phyloP scores from a whole-genome alignment of 176 grass and related monocot species.

The Eleusine indica region DNA sequence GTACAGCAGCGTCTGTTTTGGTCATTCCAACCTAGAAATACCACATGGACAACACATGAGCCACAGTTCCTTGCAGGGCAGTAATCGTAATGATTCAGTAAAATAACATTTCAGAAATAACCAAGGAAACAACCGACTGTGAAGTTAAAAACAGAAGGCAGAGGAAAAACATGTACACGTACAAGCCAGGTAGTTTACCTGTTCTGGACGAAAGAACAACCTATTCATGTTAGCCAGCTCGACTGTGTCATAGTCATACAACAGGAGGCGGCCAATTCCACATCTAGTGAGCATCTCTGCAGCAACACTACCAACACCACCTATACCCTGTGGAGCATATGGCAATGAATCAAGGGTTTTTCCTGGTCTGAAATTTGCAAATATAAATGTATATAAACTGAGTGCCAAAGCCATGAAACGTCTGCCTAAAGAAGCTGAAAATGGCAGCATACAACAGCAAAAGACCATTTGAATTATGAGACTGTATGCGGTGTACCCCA shows the following conservation, averaged over 20 bases:
- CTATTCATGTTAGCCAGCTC: conserved; percentile 99
- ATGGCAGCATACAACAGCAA: neutral
- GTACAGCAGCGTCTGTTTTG: conserved; percentile 95
- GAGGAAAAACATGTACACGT: neutral
- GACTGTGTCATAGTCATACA: conserved; percentile 97
- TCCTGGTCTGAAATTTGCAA: neutral
- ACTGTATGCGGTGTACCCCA: neutral
- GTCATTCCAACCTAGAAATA: conserved; percentile 87
- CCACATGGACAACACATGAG: conserved; percentile 17
- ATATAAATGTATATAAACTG: neutral
- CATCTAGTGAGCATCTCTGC: conserved; percentile 98
- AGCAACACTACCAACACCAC: conserved; percentile 95
- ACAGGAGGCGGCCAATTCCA: conserved; percentile 88
- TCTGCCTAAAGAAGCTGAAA: neutral
- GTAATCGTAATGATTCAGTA: neutral
- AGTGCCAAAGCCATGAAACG: neutral
- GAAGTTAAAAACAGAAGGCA: neutral
- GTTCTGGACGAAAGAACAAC: conserved; percentile 96
- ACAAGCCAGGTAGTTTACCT: conserved; percentile 52
- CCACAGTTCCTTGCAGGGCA: neutral
- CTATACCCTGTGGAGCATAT: conserved; percentile 68
- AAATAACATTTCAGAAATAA: neutral
- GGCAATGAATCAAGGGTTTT: conserved; percentile 4
- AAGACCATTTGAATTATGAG: neutral
- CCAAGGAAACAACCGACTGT: neutral